Percentiles rank a stretch among this genome's conserved stretches.
These are phyloP conservation scores for Leavenworthia alabamica DNA, from an alignment of 345 rosid species.

Conservation along the genomic window DNA sequence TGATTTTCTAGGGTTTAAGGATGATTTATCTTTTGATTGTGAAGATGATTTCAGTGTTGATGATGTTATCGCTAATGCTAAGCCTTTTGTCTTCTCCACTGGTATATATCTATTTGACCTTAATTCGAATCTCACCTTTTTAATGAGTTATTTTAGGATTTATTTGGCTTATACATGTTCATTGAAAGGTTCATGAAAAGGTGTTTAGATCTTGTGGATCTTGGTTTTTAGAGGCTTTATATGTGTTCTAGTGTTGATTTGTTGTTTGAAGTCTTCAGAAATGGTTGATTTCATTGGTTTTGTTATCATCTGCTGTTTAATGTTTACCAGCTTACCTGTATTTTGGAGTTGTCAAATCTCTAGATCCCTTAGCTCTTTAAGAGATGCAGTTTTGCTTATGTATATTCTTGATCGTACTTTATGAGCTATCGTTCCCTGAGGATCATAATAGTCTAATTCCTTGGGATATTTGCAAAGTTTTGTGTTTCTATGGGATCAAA, in stretches of 20 bases:
- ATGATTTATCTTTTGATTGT: conserved; percentile 45
- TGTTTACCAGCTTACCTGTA: background rate
- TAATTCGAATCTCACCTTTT: background rate
- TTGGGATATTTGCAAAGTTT: background rate
- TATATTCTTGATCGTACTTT: background rate
- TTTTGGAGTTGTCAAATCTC: background rate
- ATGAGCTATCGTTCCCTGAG: background rate
- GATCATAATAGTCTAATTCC: background rate
- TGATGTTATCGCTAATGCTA: conserved; percentile 42
- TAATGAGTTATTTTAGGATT: too few species aligned
- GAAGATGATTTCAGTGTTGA: conserved; percentile 42
- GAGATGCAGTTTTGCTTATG: background rate
- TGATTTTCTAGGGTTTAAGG: conserved; percentile 81
- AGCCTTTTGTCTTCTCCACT: conserved; percentile 66
- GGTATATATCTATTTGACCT: too few species aligned
- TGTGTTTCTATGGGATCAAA: background rate
- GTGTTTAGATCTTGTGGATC: too few species aligned
- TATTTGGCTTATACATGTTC: background rate
- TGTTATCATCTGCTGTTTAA: conserved; percentile 6
- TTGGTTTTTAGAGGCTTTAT: background rate
- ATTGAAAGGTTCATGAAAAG: background rate
- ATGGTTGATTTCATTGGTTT: conserved; percentile 1
- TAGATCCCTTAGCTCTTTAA: background rate
- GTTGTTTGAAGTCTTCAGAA: conserved; percentile 2
- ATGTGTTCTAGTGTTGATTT: background rate